A percentile compares a stretch with the other conserved stretches of the same genome.
Conservation (phyloP, 208 protist species). For the Acanthamoeba triangularis region DNA sequence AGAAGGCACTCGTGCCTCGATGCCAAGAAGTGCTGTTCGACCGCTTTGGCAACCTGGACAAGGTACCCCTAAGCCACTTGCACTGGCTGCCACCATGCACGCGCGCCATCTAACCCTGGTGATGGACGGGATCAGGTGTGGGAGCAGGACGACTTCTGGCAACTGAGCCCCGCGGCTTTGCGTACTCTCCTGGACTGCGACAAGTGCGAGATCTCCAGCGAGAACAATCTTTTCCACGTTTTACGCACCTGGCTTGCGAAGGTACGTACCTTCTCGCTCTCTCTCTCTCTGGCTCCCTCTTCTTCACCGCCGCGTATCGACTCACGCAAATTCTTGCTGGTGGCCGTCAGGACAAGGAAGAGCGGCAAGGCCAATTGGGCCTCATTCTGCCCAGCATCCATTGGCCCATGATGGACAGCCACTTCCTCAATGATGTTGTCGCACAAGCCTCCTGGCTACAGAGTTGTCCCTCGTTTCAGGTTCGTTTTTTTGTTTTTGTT, state of each 20-base stretch:
- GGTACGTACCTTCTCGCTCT: not conserved
- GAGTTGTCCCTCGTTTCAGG: not conserved
- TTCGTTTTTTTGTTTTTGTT: not conserved
- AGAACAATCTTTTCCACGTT: slow-evolving; percentile 1
- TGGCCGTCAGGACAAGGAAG: not conserved
- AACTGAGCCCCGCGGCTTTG: not conserved
- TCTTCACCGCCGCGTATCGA: not conserved
- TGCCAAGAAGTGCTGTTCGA: not conserved
- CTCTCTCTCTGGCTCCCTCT: too few species aligned
- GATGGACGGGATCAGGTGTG: not conserved
- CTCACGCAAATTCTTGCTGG: not conserved
- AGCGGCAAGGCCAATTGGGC: not conserved
- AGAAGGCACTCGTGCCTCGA: not conserved
- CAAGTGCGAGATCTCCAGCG: not conserved
- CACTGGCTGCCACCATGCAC: not conserved
- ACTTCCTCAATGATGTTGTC: slow-evolving; percentile 22
- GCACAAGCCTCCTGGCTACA: not conserved
- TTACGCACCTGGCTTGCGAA: not conserved
- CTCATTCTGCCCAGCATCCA: not conserved
- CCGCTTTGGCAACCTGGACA: slow-evolving; percentile 1
- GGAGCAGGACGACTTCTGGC: slow-evolving; percentile 20
- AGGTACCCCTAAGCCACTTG: not conserved
- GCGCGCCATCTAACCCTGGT: not conserved
- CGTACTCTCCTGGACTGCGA: not conserved
- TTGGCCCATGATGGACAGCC: not conserved